phyloP scores from a whole-genome alignment of 345 rosid genomes.

The Ailanthus altissimus region DNA sequence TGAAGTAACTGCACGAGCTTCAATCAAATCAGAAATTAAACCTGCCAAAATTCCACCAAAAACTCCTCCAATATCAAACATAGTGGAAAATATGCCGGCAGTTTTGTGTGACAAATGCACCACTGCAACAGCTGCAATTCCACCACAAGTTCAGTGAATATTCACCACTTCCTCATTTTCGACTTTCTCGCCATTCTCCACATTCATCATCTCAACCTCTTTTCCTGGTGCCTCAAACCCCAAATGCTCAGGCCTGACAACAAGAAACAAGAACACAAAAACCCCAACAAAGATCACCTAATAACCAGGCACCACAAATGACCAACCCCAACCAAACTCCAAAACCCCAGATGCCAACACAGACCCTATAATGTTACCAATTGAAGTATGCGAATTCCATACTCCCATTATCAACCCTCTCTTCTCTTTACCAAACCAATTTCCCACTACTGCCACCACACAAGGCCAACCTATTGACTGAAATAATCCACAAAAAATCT shows the following conservation, averaged over 20 bases:
- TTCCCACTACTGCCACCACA: constrained; percentile 89
- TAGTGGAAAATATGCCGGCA: constrained; percentile 79
- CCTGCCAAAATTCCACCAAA: constrained; percentile 81
- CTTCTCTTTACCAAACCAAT: constrained; percentile 89
- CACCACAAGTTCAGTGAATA: constrained; percentile 20
- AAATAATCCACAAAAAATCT: constrained; percentile 78
- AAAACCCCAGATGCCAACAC: constrained; percentile 71
- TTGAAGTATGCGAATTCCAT: constrained; percentile 88
- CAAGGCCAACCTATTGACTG: constrained; percentile 99
- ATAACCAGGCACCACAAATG: constrained; percentile 75
- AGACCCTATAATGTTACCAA: constrained; percentile 85
- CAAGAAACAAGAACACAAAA: constrained; percentile 67
- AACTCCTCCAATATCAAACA: constrained; percentile 88
- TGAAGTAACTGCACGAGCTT: constrained; percentile 82
- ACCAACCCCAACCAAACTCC: constrained; percentile 98
- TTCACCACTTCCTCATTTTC: constrained; percentile 51
- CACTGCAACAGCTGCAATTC: constrained; percentile 75
- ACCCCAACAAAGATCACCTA: constrained; percentile 59
- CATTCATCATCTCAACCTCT: constrained; percentile 69
- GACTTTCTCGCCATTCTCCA: constrained; percentile 40
- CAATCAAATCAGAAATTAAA: constrained; percentile 68
- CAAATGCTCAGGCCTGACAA: constrained; percentile 68
- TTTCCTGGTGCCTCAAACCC: constrained; percentile 51
- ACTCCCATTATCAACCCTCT: constrained; percentile 93
- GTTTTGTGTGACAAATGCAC: constrained; percentile 75